These are phyloP conservation scores for Diaporthe sp. DNA, from an alignment of 2,329 filamentous ascomycete genomes.

Conservation along the genomic window DNA sequence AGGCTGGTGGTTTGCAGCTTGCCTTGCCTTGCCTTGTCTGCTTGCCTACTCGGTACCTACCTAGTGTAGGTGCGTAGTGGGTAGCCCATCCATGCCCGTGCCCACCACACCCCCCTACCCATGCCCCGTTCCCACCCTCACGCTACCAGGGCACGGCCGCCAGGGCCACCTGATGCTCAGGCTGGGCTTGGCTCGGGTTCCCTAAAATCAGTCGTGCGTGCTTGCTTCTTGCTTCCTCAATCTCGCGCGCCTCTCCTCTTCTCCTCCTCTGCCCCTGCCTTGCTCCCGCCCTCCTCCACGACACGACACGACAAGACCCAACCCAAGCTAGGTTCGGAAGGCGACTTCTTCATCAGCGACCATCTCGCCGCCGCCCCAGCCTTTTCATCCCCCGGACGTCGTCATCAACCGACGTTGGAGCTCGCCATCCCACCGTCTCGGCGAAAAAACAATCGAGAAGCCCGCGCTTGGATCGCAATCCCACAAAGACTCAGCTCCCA, in stretches of 20 bases:
- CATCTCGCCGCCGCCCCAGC: constrained; percentile 14
- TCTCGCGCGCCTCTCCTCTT: constrained; percentile 34
- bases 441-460: constrained; percentile 16
- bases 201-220: constrained; percentile 34
- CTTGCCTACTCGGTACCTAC: background rate
- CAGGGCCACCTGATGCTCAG: constrained; percentile 27
- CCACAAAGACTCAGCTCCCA: constrained; percentile 1
- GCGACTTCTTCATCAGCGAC: constrained; percentile 4
- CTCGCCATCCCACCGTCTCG: constrained; percentile 1
- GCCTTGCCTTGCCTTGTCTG: constrained; percentile 18
- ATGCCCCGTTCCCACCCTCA: constrained; percentile 22
- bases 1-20: constrained; percentile 30
- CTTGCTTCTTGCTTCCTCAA: constrained; percentile 30
- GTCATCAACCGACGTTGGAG: constrained; percentile 1
- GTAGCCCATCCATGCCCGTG: constrained; percentile 24
- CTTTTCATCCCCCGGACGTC: background rate
- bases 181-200: constrained; percentile 30
- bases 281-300: constrained; percentile 31
- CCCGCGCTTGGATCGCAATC: constrained; percentile 28
- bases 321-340: background rate
- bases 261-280: constrained; percentile 23
- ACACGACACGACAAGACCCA: constrained; percentile 18
- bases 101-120: background rate
- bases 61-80: too few species aligned
- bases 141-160: constrained; percentile 23